phyloP scores from a whole-genome alignment of 2,329 filamentous ascomycete genomes.

The Colletotrichum eremochloae region DNA sequence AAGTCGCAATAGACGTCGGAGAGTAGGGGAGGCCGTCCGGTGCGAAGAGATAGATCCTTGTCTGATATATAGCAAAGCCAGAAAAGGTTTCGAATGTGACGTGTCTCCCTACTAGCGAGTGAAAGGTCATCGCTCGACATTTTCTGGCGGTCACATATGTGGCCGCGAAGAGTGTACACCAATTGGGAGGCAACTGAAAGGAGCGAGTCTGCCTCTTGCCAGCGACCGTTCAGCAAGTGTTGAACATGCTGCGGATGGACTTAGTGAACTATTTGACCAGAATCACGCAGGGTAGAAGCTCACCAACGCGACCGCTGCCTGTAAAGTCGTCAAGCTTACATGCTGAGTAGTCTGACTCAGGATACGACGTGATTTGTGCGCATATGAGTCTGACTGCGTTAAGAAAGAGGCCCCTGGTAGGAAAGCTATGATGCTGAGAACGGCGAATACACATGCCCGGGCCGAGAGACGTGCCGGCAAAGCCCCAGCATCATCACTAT shows the following conservation, averaged over 20 bases:
- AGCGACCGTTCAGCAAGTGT: neutral
- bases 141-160: neutral
- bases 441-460: neutral
- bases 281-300: neutral
- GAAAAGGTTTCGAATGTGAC: constrained; percentile 44
- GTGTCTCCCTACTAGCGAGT: neutral
- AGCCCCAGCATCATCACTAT: neutral
- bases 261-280: neutral
- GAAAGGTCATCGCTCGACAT: too few relatives aligned
- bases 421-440: neutral
- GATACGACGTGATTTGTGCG: neutral
- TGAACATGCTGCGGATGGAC: constrained; percentile 1
- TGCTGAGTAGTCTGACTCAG: neutral
- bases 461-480: neutral
- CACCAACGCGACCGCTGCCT: neutral
- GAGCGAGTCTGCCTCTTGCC: constrained; percentile 18
- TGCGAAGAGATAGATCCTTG: constrained; percentile 47
- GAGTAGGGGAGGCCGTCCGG: constrained; percentile 45
- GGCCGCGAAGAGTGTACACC: constrained; percentile 7
- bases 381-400: neutral
- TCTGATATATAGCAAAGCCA: constrained; percentile 48
- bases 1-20: neutral
- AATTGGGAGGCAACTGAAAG: constrained; percentile 11
- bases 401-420: neutral
- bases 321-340: neutral